A percentile compares a stretch with the other conserved stretches of the same genome.
These are phyloP conservation scores for Solanum medicagineum DNA, from an alignment of 257 asterid species.

Conservation along the genomic window DNA sequence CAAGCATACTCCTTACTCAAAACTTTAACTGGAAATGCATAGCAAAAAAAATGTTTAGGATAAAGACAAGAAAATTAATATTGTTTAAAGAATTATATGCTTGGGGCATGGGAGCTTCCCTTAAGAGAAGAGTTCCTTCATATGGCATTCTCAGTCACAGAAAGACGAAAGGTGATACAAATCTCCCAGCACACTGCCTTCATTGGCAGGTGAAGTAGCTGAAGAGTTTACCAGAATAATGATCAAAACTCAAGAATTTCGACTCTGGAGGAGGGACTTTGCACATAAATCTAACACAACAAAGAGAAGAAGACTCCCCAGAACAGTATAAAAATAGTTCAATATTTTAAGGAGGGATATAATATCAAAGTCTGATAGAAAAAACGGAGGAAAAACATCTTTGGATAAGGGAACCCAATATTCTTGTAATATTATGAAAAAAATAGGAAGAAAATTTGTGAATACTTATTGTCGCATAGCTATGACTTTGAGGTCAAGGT, in stretches of 20 bases:
- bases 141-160: not conserved
- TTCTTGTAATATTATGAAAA: too few species aligned
- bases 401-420: not conserved
- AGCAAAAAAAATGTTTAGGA: not conserved
- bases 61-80: not conserved
- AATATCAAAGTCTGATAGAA: not conserved
- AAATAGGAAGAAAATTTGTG: too few species aligned
- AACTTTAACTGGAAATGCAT: not conserved
- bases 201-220: not conserved
- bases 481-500: too few species aligned
- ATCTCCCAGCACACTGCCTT: not conserved
- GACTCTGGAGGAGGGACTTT: not conserved
- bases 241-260: not conserved
- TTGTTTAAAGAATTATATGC: not conserved
- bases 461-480: not conserved
- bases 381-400: not conserved
- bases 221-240: not conserved
- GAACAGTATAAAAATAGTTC: not conserved
- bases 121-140: too few species aligned
- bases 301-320: not conserved
- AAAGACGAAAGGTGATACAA: not conserved
- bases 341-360: not conserved
- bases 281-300: not conserved
- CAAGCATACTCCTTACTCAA: not conserved
- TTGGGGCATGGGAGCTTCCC: too few species aligned